Percentiles rank a stretch among this genome's conserved stretches.
These are phyloP conservation scores for Umbelopsis sp. DNA, from an alignment of 192 early-diverging fungal species.

Conservation along the genomic window DNA sequence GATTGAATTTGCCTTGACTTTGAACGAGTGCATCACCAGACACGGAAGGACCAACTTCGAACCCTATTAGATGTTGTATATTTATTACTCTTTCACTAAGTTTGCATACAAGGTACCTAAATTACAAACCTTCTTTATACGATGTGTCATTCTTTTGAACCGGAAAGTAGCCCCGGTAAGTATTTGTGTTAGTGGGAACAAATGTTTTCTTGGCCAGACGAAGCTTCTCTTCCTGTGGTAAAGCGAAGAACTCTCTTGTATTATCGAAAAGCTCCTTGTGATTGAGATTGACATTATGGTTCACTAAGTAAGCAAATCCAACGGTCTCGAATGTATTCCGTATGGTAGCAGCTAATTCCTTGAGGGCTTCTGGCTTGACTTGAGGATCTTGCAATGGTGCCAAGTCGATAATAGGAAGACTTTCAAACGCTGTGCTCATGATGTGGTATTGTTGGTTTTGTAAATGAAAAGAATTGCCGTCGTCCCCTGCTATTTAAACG, in stretches of 20 bases:
- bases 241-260: not conserved
- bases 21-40: not conserved
- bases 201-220: not conserved
- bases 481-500: not conserved
- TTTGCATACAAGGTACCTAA: not conserved
- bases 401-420: constrained; percentile 9
- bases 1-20: not conserved
- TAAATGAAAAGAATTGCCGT: too few species aligned
- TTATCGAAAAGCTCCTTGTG: not conserved
- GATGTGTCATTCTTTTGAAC: constrained; percentile 17
- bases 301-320: not conserved
- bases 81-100: not conserved
- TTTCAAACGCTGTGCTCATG: constrained; percentile 8
- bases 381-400: not conserved
- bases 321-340: constrained; percentile 3
- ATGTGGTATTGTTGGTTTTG: not conserved
- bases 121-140: constrained; percentile 4
- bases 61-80: not conserved
- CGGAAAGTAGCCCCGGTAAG: constrained; percentile 11
- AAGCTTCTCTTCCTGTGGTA: not conserved
- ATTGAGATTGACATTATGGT: constrained; percentile 6
- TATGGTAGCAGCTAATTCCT: not conserved
- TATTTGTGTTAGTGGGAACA: not conserved
- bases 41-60: not conserved
- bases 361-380: not conserved